Evolutionary conservation across 306 rosid genomes (phyloP).

Genomic region (Citrullus mucosospermus): DNA sequence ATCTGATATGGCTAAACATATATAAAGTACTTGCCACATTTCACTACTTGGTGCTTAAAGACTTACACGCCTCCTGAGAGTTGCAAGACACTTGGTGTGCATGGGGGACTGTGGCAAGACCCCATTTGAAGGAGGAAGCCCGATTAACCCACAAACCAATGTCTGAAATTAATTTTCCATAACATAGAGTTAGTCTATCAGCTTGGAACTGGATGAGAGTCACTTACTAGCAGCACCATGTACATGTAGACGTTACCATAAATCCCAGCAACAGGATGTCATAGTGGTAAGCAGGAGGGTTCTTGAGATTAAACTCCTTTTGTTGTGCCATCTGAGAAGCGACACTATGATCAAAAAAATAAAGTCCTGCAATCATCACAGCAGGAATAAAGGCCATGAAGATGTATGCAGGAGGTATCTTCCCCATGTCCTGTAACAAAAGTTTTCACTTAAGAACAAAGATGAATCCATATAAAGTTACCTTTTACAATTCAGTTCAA

Average conservation of each 20-base stretch:
- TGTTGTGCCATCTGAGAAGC: constrained; percentile 87
- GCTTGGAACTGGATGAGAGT: background rate
- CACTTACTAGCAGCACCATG: background rate
- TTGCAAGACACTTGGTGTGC: constrained; percentile 89
- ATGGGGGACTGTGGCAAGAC: constrained; percentile 92
- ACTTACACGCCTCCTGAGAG: constrained; percentile 62
- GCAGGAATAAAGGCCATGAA: constrained; percentile 75
- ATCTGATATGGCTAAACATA: constrained; percentile 2
- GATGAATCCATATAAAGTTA: background rate
- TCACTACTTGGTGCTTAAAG: background rate
- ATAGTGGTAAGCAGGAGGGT: constrained; percentile 77
- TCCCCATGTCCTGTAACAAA: constrained; percentile 64
- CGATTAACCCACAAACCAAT: constrained; percentile 72
- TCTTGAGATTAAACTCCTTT: constrained; percentile 81
- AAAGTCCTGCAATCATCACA: constrained; percentile 71
- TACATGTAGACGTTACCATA: constrained; percentile 27
- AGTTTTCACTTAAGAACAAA: background rate
- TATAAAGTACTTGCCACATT: background rate
- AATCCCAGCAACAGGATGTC: constrained; percentile 67
- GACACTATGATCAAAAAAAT: constrained; percentile 85
- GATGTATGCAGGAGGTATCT: constrained; percentile 47
- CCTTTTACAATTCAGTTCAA: background rate
- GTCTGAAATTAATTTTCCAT: constrained; percentile 36
- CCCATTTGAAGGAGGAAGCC: constrained; percentile 87
- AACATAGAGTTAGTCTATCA: background rate